phyloP scores from a whole-genome alignment of 306 rosid species.

The Cyclanthera cordifolia region DNA sequence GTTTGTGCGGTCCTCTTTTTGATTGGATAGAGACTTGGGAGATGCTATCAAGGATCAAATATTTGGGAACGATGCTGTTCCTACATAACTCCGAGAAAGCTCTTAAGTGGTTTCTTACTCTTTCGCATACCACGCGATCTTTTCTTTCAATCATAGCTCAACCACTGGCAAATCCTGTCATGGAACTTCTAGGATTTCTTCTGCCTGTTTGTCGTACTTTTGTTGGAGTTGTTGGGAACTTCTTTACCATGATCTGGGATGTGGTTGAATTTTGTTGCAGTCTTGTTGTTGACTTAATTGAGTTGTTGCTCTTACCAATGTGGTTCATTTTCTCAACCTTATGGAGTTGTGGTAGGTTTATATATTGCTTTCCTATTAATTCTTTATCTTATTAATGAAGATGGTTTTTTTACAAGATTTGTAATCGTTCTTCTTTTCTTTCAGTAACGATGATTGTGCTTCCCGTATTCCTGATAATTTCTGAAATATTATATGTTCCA shows the following conservation, averaged over 20 bases:
- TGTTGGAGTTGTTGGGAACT: slow-evolving; percentile 35
- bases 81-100: slow-evolving; percentile 78
- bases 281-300: slow-evolving; percentile 41
- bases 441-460: slow-evolving; percentile 52
- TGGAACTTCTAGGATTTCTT: slow-evolving; percentile 48
- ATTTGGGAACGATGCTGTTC: slow-evolving; percentile 93
- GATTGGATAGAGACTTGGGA: slow-evolving; percentile 98
- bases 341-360: slow-evolving; percentile 65
- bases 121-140: slow-evolving; percentile 39
- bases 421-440: not conserved
- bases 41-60: slow-evolving; percentile 85
- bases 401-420: not conserved
- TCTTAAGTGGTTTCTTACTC: slow-evolving; percentile 61
- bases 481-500: slow-evolving; percentile 68
- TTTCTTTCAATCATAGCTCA: slow-evolving; percentile 56
- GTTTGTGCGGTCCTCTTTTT: slow-evolving; percentile 78
- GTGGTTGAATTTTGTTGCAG: slow-evolving; percentile 35
- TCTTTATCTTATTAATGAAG: slow-evolving; percentile 2
- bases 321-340: slow-evolving; percentile 40
- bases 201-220: slow-evolving; percentile 48
- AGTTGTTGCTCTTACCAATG: slow-evolving; percentile 50
- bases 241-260: slow-evolving; percentile 43
- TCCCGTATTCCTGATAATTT: slow-evolving; percentile 54
- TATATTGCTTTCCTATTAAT: slow-evolving; percentile 14
- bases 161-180: slow-evolving; percentile 47